These are phyloP conservation scores for Cocos nucifera DNA, from an alignment of 176 grass and related monocot genomes.

Conservation along the genomic window DNA sequence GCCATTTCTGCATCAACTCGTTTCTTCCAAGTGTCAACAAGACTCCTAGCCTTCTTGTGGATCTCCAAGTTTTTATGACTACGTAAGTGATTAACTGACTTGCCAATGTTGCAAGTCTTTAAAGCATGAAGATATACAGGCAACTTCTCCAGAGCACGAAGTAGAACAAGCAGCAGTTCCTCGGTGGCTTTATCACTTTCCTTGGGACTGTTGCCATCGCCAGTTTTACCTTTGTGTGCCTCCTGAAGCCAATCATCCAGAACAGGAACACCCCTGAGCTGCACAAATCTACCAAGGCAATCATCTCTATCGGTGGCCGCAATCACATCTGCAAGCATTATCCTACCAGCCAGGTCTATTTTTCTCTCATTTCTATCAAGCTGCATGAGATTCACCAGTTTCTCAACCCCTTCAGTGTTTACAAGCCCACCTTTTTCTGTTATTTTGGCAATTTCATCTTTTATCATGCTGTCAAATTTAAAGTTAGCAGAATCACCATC, in stretches of 20 bases:
- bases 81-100: conserved; percentile 22
- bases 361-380: conserved; percentile 2
- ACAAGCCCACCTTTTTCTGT: conserved; percentile 12
- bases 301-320: conserved; percentile 13
- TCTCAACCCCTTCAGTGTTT: conserved; percentile 3
- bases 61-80: conserved; percentile 21
- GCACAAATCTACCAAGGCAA: conserved; percentile 17
- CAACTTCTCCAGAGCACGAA: conserved; percentile 21
- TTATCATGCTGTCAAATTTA: neutral
- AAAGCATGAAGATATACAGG: conserved; percentile 21
- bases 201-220: conserved; percentile 6
- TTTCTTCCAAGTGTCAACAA: conserved; percentile 25
- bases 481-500: conserved; percentile 5
- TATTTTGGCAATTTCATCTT: conserved; percentile 7
- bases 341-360: conserved; percentile 4
- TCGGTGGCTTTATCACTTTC: conserved; percentile 12
- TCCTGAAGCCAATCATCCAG: conserved; percentile 34
- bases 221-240: conserved; percentile 15
- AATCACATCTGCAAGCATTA: conserved; percentile 11
- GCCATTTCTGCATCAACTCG: conserved; percentile 22
- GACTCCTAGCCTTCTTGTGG: conserved; percentile 21
- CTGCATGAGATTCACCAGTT: conserved; percentile 4
- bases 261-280: conserved; percentile 16
- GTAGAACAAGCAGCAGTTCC: conserved; percentile 10
- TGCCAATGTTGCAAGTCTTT: conserved; percentile 21